Evolutionary conservation across 176 grass and related monocot species (phyloP).

Genomic region (Cocos nucifera): DNA sequence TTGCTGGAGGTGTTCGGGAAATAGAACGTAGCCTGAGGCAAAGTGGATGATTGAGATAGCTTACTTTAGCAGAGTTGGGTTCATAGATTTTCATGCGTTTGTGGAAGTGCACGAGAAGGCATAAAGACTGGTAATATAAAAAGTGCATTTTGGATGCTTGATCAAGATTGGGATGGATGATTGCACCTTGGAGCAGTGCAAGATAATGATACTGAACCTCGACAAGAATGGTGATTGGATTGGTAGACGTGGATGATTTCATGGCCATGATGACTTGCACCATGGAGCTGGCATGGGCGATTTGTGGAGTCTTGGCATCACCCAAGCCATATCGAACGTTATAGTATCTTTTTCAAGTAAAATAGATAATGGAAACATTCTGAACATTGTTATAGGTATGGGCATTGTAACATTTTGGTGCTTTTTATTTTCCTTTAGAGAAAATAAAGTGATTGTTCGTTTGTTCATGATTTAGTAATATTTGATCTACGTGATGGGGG

Average conservation of each 20-base stretch:
- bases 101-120: conserved; percentile 60
- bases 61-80: conserved; percentile 41
- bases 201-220: conserved; percentile 41
- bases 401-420: too few relatives aligned
- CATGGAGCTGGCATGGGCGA: conserved; percentile 30
- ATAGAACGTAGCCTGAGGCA: conserved; percentile 7
- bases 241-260: conserved; percentile 77
- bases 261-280: conserved; percentile 74
- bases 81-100: conserved; percentile 60
- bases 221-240: conserved; percentile 41
- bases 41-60: conserved; percentile 32
- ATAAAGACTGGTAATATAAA: conserved; percentile 47
- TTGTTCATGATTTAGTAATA: too few relatives aligned
- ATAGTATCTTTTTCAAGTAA: too few relatives aligned
- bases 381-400: too few relatives aligned
- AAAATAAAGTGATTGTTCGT: too few relatives aligned
- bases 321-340: too few relatives aligned
- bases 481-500: too few relatives aligned
- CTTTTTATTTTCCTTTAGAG: too few relatives aligned
- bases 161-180: conserved; percentile 27
- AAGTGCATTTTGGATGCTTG: conserved; percentile 54
- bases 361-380: too few relatives aligned
- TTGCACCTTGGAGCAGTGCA: conserved; percentile 38
- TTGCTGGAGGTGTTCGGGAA: conserved; percentile 27
- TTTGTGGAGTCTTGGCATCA: too few relatives aligned